These are phyloP conservation scores for Sclerospora graminicola DNA, from an alignment of 352 stramenopile species.

Conservation along the genomic window DNA sequence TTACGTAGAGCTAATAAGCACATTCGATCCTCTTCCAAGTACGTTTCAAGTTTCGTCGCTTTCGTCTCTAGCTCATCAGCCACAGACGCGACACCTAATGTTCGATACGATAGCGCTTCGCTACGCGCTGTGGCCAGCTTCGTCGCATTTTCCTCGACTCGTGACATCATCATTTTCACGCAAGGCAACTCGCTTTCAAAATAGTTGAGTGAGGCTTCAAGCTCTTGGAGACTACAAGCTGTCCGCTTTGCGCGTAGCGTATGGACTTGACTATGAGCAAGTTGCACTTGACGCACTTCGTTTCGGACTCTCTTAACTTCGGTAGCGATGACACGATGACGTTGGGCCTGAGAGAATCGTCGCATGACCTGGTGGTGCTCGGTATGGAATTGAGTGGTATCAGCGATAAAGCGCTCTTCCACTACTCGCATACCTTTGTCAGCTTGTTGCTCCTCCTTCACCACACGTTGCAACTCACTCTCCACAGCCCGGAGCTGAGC, in stretches of 20 bases:
- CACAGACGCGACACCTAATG: constrained; percentile 40
- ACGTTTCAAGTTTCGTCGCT: constrained; percentile 17
- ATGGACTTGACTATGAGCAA: constrained; percentile 30
- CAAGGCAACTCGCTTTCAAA: constrained; percentile 69
- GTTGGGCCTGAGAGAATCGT: constrained; percentile 25
- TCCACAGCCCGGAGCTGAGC: constrained; percentile 42
- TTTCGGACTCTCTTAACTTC: constrained; percentile 28
- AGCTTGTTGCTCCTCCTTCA: constrained; percentile 26
- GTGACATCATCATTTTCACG: constrained; percentile 70
- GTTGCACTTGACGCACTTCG: constrained; percentile 25
- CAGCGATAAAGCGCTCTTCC: constrained; percentile 36
- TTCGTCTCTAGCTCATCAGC: constrained; percentile 46
- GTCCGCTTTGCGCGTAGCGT: constrained; percentile 37
- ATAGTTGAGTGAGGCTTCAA: constrained; percentile 61
- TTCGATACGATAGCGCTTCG: constrained; percentile 41
- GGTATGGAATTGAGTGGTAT: constrained; percentile 30
- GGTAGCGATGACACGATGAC: constrained; percentile 24
- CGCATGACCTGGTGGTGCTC: constrained; percentile 41
- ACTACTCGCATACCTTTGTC: constrained; percentile 35
- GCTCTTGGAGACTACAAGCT: constrained; percentile 37
- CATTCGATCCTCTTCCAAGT: constrained; percentile 41
- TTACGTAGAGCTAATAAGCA: constrained; percentile 36
- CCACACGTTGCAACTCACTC: constrained; percentile 31
- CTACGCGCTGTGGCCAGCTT: constrained; percentile 26
- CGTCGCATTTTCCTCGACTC: constrained; percentile 34